Evolutionary conservation across 345 rosid species (phyloP), one percentile per base, ranked within the genome.

Genomic region (Syzygium aromaticum): DNA sequence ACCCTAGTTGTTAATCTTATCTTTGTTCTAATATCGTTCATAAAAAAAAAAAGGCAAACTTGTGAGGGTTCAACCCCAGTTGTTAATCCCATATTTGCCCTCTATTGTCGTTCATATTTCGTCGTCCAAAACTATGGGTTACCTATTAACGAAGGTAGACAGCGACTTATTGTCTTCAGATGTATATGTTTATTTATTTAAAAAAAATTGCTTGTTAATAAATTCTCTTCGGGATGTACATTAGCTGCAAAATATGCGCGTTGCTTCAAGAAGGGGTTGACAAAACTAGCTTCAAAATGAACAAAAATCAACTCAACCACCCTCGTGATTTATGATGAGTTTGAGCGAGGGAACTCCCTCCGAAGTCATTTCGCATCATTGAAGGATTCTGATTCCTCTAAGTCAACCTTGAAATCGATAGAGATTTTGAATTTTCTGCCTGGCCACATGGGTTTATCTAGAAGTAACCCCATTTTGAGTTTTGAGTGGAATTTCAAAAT

Each of bases 401-500:
- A 64, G 86, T 85, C 86, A 85, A 85, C 77, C 51, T 56, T 57
- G 77, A 77, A 86, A 63, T 86, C 73, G 85, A 86, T 77, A 67
- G 59, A 57, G 54, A 51, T 77, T 52, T 86, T 86, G 87, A 77
- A 86, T 77, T 77, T 54, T 73, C 80, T 19, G 80, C 80, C 80
- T 19, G 80, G 80, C 46, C 80, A 73, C 80, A 73, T 73, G 46
- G 78, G 80, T 5, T 73, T 73, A 73, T 73, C 80, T 73, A 73
- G 80, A 73, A 73, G 80, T 33, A 11, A 46, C 25, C 25, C 80
- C 5, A 17, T 28, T 30, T 33, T 73, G 11, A 73, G 80, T 33
- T 73, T 33, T 73, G 13, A 19, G 25, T 33, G 80, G 80, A 73
- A 17, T 73, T 33, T 38, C 80, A 73, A 33, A 33, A 33, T 33